A percentile compares a stretch with the other conserved stretches of the same genome.
These are phyloP conservation scores for Spathaspora gorwiae DNA, from an alignment of 805 yeast species.

Conservation along the genomic window DNA sequence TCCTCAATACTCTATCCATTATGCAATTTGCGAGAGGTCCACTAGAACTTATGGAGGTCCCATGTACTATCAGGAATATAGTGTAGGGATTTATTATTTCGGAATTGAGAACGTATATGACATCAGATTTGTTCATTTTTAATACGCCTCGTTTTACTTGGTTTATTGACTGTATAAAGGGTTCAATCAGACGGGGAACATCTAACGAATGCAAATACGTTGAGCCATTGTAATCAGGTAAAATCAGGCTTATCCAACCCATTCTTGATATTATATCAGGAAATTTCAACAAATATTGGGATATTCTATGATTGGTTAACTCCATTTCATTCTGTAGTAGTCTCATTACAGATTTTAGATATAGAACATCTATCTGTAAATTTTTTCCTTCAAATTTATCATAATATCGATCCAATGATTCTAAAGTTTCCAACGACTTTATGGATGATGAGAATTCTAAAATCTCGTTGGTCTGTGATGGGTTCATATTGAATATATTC, in stretches of 20 bases:
- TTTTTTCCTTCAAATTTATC: neutral
- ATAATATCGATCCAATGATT: neutral
- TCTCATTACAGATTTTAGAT: neutral
- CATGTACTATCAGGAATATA: neutral
- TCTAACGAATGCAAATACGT: neutral
- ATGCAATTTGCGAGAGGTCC: neutral
- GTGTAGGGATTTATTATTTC: neutral
- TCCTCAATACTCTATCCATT: neutral
- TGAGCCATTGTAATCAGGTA: neutral
- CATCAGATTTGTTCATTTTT: constrained; percentile 3
- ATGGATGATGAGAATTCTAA: neutral
- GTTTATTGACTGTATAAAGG: neutral
- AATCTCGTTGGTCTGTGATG: neutral
- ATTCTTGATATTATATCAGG: constrained; percentile 1
- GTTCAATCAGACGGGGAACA: neutral
- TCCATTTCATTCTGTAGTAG: neutral
- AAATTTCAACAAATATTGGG: neutral
- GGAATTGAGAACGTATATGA: constrained; percentile 1
- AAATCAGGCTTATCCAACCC: constrained; percentile 6
- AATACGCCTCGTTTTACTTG: neutral
- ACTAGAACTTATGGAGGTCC: neutral
- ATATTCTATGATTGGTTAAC: neutral
- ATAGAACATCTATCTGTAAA: neutral
- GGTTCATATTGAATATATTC: neutral
- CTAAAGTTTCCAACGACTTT: neutral